Evolutionary conservation across 2,329 filamentous ascomycete genomes (phyloP).

Genomic region (Amphichorda felina): DNA sequence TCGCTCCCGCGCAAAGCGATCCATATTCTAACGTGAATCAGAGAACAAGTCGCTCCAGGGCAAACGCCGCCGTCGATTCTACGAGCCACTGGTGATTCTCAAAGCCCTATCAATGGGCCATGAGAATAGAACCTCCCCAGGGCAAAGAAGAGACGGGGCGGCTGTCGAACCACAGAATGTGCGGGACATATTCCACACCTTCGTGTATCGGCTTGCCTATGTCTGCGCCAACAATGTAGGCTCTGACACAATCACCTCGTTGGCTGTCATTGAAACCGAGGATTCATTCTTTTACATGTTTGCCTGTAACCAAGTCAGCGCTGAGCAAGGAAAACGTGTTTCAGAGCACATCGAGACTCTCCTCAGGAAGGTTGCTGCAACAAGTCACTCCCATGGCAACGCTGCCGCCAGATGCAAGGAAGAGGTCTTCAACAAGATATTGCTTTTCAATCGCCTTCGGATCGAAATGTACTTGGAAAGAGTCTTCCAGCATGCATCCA

Average conservation of each 20-base stretch:
- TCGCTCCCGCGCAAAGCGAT: too few species aligned
- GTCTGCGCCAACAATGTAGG: not conserved
- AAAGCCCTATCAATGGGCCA: not conserved
- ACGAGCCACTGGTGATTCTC: not conserved
- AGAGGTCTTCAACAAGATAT: not conserved
- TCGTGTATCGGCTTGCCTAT: slow-evolving; percentile 1
- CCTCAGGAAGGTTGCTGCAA: not conserved
- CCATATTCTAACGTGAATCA: not conserved
- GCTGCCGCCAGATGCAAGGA: not conserved
- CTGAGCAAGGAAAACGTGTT: not conserved
- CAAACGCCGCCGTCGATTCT: not conserved
- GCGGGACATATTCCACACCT: not conserved
- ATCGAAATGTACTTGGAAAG: not conserved
- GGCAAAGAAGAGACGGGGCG: too few species aligned
- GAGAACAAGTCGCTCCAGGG: not conserved
- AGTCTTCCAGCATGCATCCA: not conserved
- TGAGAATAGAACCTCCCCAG: too few species aligned
- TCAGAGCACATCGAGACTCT: not conserved
- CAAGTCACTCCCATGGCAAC: not conserved
- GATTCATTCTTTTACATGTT: not conserved
- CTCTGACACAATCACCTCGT: not conserved
- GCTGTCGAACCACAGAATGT: too few species aligned
- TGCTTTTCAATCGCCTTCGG: not conserved
- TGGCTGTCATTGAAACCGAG: not conserved
- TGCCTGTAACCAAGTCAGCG: not conserved